A percentile compares a stretch with the other conserved stretches of the same genome.
phyloP scores from a whole-genome alignment of 2,329 filamentous ascomycete species.

The Drechslera avenae region DNA sequence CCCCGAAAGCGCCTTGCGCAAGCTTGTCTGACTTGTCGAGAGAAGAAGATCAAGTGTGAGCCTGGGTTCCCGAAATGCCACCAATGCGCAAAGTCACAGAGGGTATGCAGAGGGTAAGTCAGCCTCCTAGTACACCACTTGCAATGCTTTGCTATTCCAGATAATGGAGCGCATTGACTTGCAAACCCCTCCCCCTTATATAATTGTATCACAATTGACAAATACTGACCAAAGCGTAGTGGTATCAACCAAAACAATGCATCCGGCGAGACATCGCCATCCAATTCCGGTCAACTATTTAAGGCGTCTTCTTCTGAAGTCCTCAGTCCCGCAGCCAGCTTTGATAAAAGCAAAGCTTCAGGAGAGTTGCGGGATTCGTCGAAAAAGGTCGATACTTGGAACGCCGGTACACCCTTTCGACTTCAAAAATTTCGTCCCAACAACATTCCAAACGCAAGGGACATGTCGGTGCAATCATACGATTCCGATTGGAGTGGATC shows the following conservation, averaged over 20 bases:
- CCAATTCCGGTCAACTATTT: conserved; percentile 37
- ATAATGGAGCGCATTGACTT: conserved; percentile 30
- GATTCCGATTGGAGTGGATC: conserved; percentile 45
- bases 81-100: conserved; percentile 90
- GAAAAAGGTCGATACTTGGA: conserved; percentile 37
- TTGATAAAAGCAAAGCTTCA: conserved; percentile 36
- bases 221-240: conserved; percentile 40
- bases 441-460: conserved; percentile 30
- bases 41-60: conserved; percentile 98
- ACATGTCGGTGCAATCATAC: conserved; percentile 43
- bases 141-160: conserved; percentile 1
- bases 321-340: conserved; percentile 34
- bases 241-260: conserved; percentile 42
- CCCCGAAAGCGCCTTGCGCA: conserved; percentile 88
- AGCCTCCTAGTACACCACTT: background rate
- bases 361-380: conserved; percentile 39
- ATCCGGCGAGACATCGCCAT: conserved; percentile 42
- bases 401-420: conserved; percentile 33
- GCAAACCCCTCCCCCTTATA: conserved; percentile 20
- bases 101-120: conserved; percentile 72
- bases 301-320: conserved; percentile 40
- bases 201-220: conserved; percentile 32
- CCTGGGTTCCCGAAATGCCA: conserved; percentile 85
- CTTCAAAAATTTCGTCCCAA: conserved; percentile 33
- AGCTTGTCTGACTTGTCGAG: conserved; percentile 89